Percentiles rank a stretch among this genome's conserved stretches.
Conservation (phyloP, 2,329 filamentous ascomycete genomes). For the Fusarium proliferatum region DNA sequence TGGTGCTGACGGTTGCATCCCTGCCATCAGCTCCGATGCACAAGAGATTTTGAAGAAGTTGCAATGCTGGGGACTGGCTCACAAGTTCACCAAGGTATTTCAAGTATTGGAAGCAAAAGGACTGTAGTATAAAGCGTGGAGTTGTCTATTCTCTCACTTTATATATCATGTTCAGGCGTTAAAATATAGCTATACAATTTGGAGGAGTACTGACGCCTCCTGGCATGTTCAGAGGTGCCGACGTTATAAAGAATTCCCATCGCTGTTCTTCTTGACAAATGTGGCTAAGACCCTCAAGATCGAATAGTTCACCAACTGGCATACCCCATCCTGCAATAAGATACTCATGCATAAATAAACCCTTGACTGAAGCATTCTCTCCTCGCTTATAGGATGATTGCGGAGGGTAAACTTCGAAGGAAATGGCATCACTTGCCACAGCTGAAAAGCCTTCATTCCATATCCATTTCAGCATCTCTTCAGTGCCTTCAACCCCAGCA, state of each 20-base stretch:
- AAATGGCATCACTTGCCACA: neutral
- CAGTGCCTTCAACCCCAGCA: neutral
- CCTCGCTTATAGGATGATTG: neutral
- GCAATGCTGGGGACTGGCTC: neutral
- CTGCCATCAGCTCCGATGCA: neutral
- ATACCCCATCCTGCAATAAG: constrained; percentile 1
- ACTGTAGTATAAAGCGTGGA: neutral
- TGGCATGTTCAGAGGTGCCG: constrained; percentile 3
- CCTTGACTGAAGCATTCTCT: neutral
- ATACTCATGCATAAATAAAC: constrained; percentile 5
- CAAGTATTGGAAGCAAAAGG: neutral
- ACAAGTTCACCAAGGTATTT: neutral
- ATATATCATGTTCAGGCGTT: accelerated
- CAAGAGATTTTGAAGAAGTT: constrained; percentile 1
- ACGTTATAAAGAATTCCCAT: constrained; percentile 6
- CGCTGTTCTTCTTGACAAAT: neutral
- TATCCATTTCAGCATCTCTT: constrained; percentile 8
- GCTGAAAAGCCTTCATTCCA: constrained; percentile 6
- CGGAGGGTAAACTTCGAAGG: neutral
- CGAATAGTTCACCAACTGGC: neutral
- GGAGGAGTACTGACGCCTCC: constrained; percentile 6
- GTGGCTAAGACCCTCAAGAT: neutral
- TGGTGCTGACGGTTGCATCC: neutral
- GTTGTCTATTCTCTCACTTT: accelerated
- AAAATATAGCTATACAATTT: constrained; percentile 11